Base-by-base conservation (phyloP, 2,329 filamentous ascomycete species). In the Ceratocystis colombiana region DNA sequence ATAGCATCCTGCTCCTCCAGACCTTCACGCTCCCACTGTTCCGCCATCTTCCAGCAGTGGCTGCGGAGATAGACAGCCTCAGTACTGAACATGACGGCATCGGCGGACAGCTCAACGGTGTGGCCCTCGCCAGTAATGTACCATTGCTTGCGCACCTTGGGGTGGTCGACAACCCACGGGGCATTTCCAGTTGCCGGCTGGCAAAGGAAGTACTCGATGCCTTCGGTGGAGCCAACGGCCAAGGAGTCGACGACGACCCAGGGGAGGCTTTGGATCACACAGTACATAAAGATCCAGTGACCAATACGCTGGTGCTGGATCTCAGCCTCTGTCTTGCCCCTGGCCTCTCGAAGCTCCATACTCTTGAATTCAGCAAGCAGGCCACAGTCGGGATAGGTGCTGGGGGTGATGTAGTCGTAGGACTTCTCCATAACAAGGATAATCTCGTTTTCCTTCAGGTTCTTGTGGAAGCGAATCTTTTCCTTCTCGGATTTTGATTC, bases 261-360 rank as follows among this genome's bases (percentile, higher is more conserved):
- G 3, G 89, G 89, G 28, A 93, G 79, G 1, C 86, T 86, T 75
- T 94, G 88, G 6, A 93, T 79, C 7, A 90, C 83, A 5, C 84
- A 86, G 72, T 93, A 93, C 67, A 92, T 78, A 77, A 93, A 92
- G 63, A 94, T 78, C 89, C 89, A 94, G 73, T 88, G 85, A 15
- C 89, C 89, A 55, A 87, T 83, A 55, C 89, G 83, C 70, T 88
- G 82, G 71, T 92, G 88, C 45, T 80, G 79, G 53, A 92, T 77
- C 70, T 92, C 88, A n/a, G 81, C 78, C 37, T 85, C 79, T 48
- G 78, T 82, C 73, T 84, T 85, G 67, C 85, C 82, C 68, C 81
- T 81, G 22, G 84, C 84, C 68, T 89, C 85, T 61, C 85, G 85
- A 45, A 80, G 76, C 75, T 93, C 89, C 69, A 90, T 89, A 0